Conservation (phyloP, 352 stramenopile genomes). For the Pythium insidiosum region DNA sequence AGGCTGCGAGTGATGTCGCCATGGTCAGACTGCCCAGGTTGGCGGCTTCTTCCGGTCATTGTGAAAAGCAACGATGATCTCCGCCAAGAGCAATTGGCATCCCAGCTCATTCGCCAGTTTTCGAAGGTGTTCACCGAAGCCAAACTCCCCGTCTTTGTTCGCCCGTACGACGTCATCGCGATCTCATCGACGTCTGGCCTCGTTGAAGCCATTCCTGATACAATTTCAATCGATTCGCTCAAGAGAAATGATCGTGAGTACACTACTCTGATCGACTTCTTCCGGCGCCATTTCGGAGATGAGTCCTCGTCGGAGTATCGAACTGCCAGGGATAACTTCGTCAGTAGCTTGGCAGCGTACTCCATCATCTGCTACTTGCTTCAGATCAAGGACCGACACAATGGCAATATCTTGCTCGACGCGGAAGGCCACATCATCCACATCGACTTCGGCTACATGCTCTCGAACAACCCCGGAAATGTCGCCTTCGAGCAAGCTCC, state of each 20-base stretch:
- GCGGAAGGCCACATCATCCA: constrained; percentile 95
- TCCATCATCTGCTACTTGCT: constrained; percentile 98
- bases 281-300: constrained; percentile 87
- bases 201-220: constrained; percentile 95
- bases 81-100: constrained; percentile 96
- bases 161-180: constrained; percentile 95
- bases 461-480: constrained; percentile 93
- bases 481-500: constrained; percentile 94
- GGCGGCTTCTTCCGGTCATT: constrained; percentile 88
- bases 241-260: constrained; percentile 86
- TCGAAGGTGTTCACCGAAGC: constrained; percentile 85
- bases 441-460: constrained; percentile 99
- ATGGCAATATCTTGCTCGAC: constrained; percentile 99
- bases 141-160: constrained; percentile 69
- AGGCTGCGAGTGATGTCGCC: constrained; percentile 50
- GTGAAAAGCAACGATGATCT: constrained; percentile 98
- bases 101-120: constrained; percentile 97
- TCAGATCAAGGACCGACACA: constrained; percentile 98
- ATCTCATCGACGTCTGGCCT: constrained; percentile 91
- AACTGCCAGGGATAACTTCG: constrained; percentile 83
- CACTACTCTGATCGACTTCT: constrained; percentile 91
- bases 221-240: constrained; percentile 95
- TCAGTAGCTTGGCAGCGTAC: constrained; percentile 93
- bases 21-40: constrained; percentile 46
- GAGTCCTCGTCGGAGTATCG: constrained; percentile 69